Evolutionary conservation across 2,329 filamentous ascomycete species (phyloP).

Genomic region (Aaosphaeria pasadenensis): DNA sequence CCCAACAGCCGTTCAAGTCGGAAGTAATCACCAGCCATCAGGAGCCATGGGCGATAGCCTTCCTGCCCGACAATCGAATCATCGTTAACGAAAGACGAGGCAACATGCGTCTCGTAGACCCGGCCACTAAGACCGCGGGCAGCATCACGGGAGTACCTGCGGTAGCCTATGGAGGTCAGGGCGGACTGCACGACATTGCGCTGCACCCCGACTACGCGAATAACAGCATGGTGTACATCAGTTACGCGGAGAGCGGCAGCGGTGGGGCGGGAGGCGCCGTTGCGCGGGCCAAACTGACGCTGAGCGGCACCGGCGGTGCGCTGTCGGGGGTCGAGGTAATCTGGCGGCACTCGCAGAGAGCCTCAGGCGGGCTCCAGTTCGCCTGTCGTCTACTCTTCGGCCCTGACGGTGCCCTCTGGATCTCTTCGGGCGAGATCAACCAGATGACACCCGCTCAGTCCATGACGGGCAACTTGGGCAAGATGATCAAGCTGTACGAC

Average conservation of each 20-base stretch:
- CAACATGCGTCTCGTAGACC: conserved; percentile 13
- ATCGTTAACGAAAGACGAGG: conserved; percentile 13
- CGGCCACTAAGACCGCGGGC: conserved; percentile 7
- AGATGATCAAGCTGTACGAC: conserved; percentile 14
- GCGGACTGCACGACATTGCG: conserved; percentile 13
- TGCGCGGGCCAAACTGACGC: conserved; percentile 12
- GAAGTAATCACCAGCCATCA: conserved; percentile 11
- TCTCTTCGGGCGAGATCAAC: conserved; percentile 15
- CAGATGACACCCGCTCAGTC: conserved; percentile 14
- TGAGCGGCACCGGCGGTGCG: conserved; percentile 10
- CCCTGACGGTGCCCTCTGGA: conserved; percentile 13
- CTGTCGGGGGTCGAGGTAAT: conserved; percentile 14
- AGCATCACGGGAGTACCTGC: conserved; percentile 14
- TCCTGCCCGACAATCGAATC: conserved; percentile 15
- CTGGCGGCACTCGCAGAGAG: conserved; percentile 15
- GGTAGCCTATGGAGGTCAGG: conserved; percentile 15
- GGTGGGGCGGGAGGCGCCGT: conserved; percentile 12
- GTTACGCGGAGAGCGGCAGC: conserved; percentile 13
- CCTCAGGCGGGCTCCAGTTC: conserved; percentile 13
- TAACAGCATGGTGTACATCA: conserved; percentile 14
- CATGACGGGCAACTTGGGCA: conserved; percentile 15
- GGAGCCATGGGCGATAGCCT: conserved; percentile 15
- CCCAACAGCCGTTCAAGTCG: conserved; percentile 13
- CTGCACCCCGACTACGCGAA: conserved; percentile 14
- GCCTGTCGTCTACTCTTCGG: conserved; percentile 14